These are phyloP conservation scores for Rhodosporidiobolus odoratus DNA, from an alignment of 768 basidiomycete species.

Conservation along the genomic window DNA sequence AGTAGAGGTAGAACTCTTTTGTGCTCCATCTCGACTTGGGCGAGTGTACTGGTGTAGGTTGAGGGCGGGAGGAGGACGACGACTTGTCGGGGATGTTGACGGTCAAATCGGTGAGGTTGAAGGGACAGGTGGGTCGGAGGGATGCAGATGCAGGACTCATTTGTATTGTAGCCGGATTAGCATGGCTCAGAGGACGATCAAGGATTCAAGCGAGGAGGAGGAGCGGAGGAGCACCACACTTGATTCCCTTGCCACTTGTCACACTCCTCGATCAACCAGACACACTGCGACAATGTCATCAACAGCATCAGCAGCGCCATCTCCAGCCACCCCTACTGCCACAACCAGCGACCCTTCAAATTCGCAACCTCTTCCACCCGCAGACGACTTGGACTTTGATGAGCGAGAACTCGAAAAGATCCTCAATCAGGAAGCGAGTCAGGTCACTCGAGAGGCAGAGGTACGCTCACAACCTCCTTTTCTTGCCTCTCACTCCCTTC, in stretches of 20 bases:
- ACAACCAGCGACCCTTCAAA: not conserved
- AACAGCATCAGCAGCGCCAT: too few species aligned
- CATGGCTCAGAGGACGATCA: too few species aligned
- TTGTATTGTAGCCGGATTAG: too few species aligned
- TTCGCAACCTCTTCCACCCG: not conserved
- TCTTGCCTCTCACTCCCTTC: not conserved
- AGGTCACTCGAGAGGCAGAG: slow-evolving; percentile 37
- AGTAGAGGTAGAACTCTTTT: slow-evolving; percentile 74
- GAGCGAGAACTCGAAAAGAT: slow-evolving; percentile 38
- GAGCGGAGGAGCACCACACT: too few species aligned
- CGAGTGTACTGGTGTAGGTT: slow-evolving; percentile 32
- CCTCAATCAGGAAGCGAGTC: slow-evolving; percentile 38
- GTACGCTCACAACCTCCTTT: slow-evolving; percentile 17
- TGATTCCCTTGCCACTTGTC: too few species aligned
- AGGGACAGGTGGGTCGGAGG: not conserved
- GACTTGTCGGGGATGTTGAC: slow-evolving; percentile 58
- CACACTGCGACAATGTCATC: too few species aligned
- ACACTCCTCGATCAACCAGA: too few species aligned
- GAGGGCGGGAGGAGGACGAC: slow-evolving; percentile 44
- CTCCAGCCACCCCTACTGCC: too few species aligned
- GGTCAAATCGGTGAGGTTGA: slow-evolving; percentile 52
- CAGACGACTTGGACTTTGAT: slow-evolving; percentile 17
- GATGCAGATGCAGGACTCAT: too few species aligned
- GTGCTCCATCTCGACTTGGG: slow-evolving; percentile 61
- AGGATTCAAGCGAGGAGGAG: too few species aligned